Base-by-base conservation (phyloP, 495 filamentous ascomycete genomes). In the Lepidopterella palustris region DNA sequence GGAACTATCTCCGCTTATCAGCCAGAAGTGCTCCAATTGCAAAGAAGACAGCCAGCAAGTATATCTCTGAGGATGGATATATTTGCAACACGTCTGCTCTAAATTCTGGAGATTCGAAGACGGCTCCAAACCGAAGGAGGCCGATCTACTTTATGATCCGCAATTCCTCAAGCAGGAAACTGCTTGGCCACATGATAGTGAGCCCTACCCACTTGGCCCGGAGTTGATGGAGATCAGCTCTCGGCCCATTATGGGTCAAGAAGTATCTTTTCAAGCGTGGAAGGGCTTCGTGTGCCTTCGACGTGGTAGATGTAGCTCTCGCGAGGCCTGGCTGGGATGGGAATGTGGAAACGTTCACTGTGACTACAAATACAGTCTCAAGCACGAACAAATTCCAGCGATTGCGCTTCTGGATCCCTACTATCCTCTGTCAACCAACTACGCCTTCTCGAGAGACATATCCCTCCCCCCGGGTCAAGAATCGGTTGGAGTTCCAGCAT, bases 241-340 rank as follows among this genome's bases (percentile, higher is more conserved):
- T 20, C 66, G 70, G n/a, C 24, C 66, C 3, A 64, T 69, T 45
- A 50, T 61, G 2, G 71, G 74, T 11, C 52, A 72, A 29, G 66
- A 66, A 52, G 66, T 68, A 3, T 70, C 70, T 23, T 69, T 73
- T 2, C 68, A 73, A 21, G 70, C 72, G 13, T 83, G 79, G 79
- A 78, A 76, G 57, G 90, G 89, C 0, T 83, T 93, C 53, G 84
- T 88, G 0, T 96, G 90, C 61, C 84, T 83, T 0, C 57, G 70
- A n/a, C 95, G 90, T 63, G 71, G 74, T 0, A 78, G 82, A 29
- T 89, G 88, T 66, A 83, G 77, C 32, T 76, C 81, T 2, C 78
- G 89, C 8, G 69, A 76, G 13, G 67, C 77, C 39, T 95, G 87
- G 87, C 63, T 71, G 20, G 75, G 76, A 0, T 91, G 86, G 87